These are phyloP conservation scores for Tetrapisispora namnaoensis DNA, from an alignment of 805 yeast species.

Conservation along the genomic window DNA sequence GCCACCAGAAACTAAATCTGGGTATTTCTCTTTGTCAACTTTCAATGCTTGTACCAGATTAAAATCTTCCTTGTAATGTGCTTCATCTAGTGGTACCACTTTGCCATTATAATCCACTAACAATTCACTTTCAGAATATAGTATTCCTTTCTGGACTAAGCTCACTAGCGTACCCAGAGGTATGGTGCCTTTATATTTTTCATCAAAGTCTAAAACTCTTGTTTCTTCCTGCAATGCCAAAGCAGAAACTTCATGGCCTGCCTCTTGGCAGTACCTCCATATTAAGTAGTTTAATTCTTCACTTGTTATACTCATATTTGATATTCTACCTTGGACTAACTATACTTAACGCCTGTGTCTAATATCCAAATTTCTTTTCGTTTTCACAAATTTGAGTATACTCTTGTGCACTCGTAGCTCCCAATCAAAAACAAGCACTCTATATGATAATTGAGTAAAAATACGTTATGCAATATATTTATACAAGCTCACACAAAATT, in stretches of 20 bases:
- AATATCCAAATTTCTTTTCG: neutral
- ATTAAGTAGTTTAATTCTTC: constrained; percentile 80
- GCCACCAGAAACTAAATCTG: constrained; percentile 23
- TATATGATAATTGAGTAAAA: too few species aligned
- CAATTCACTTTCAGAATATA: constrained; percentile 63
- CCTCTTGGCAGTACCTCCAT: constrained; percentile 88
- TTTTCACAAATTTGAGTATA: neutral
- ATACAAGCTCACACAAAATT: too few species aligned
- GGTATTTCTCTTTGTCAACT: constrained; percentile 30
- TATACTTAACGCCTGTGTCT: too few species aligned
- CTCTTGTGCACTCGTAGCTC: neutral
- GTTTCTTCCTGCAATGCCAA: constrained; percentile 73
- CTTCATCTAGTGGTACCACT: constrained; percentile 19
- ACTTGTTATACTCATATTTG: constrained; percentile 65
- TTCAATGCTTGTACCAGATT: constrained; percentile 48
- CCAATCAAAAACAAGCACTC: neutral
- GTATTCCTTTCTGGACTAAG: constrained; percentile 76
- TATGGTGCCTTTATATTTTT: constrained; percentile 38
- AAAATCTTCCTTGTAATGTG: constrained; percentile 28
- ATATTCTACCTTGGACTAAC: too few species aligned
- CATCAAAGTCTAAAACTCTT: constrained; percentile 47
- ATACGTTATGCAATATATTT: too few species aligned
- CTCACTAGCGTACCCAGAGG: constrained; percentile 77
- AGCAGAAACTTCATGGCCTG: constrained; percentile 67
- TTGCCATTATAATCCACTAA: constrained; percentile 32